phyloP scores from a whole-genome alignment of 495 filamentous ascomycete species.

The Thozetella sp. region DNA sequence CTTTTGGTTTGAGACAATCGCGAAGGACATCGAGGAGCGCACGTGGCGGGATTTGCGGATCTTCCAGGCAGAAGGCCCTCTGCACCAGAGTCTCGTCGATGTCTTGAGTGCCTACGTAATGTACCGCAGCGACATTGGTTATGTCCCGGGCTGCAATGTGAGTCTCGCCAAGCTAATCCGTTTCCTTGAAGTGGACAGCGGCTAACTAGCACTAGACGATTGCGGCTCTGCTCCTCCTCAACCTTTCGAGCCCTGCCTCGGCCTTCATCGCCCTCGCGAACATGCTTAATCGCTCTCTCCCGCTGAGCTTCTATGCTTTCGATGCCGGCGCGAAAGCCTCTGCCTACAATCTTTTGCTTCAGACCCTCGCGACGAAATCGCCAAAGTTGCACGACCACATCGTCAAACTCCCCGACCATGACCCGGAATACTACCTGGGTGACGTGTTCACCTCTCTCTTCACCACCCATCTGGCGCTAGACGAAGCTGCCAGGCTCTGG shows the following conservation, averaged over 20 bases:
- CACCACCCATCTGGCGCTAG: constrained; percentile 60
- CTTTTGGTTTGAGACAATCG: constrained; percentile 68
- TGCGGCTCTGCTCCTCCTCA: constrained; percentile 83
- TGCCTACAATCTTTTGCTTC: constrained; percentile 71
- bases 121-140: constrained; percentile 94
- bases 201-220: constrained; percentile 59
- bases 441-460: constrained; percentile 55
- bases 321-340: constrained; percentile 73
- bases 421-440: constrained; percentile 51
- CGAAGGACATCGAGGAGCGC: constrained; percentile 62
- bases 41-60: constrained; percentile 84
- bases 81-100: constrained; percentile 77
- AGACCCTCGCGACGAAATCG: constrained; percentile 72
- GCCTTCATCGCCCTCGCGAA: constrained; percentile 89
- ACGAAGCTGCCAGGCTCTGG: constrained; percentile 80
- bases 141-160: constrained; percentile 83
- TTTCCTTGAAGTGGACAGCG: background rate
- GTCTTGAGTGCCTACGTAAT: constrained; percentile 87
- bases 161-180: constrained; percentile 28
- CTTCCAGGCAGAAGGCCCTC: constrained; percentile 75
- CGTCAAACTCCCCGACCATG: constrained; percentile 37
- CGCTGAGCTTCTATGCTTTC: constrained; percentile 81
- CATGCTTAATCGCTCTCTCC: constrained; percentile 83
- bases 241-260: constrained; percentile 68
- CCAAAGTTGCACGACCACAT: constrained; percentile 73